These are phyloP conservation scores for Epichloe sibirici DNA, from an alignment of 2,329 filamentous ascomycete genomes.

Conservation along the genomic window DNA sequence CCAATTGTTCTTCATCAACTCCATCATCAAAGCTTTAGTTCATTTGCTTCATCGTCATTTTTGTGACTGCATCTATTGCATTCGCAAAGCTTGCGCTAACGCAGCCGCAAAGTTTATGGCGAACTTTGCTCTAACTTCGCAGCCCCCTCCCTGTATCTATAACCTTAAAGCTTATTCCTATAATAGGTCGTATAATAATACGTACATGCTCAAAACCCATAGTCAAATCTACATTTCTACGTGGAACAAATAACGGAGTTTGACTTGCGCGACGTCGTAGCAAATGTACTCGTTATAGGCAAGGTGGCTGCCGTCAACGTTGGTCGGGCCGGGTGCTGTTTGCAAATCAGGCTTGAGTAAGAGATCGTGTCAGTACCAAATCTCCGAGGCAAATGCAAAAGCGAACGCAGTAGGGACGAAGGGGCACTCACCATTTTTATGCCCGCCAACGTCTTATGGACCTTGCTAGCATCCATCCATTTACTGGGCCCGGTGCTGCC, in stretches of 20 bases:
- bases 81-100: no score
- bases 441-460: conserved; percentile 53
- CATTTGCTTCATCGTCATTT: no score
- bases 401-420: background rate
- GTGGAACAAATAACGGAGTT: conserved; percentile 56
- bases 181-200: no score
- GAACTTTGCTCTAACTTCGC: no score
- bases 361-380: background rate
- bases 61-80: no score
- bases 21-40: no score
- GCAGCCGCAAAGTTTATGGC: no score
- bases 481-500: conserved; percentile 49
- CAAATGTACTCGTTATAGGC: conserved; percentile 64
- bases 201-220: background rate
- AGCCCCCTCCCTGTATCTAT: no score
- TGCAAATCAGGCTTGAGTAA: conserved; percentile 35
- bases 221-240: conserved; percentile 33
- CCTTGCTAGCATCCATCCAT: conserved; percentile 65
- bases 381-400: no score
- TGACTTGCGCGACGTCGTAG: conserved; percentile 58
- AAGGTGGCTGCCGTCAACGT: conserved; percentile 33
- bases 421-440: conserved; percentile 51
- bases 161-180: no score
- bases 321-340: conserved; percentile 34
- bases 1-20: no score